These are phyloP conservation scores for Apodospora peruviana DNA, from an alignment of 495 filamentous ascomycete genomes.

Conservation along the genomic window DNA sequence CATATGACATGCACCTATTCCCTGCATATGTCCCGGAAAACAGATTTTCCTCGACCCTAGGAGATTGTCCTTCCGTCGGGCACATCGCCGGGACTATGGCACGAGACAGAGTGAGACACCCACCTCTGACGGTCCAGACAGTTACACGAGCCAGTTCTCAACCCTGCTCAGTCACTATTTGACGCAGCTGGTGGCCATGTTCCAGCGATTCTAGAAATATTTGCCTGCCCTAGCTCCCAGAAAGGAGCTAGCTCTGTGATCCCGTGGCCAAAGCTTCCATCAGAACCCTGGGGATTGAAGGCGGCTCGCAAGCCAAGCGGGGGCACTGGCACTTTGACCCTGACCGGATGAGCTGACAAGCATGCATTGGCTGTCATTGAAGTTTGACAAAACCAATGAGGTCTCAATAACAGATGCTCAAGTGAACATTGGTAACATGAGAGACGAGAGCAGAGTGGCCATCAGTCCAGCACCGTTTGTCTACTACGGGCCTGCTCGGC, in stretches of 20 bases:
- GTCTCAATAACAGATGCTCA: too few relatives aligned
- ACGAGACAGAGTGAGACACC: neutral
- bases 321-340: too few relatives aligned
- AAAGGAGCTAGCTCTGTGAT: neutral
- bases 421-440: too few relatives aligned
- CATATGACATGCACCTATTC: neutral
- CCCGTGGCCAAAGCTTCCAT: conserved; percentile 8
- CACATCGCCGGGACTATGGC: neutral
- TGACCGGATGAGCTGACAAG: too few relatives aligned
- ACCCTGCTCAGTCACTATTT: neutral
- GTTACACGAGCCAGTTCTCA: neutral
- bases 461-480: too few relatives aligned
- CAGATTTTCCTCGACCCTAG: neutral
- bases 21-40: neutral
- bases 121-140: neutral
- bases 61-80: neutral
- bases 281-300: neutral
- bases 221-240: neutral
- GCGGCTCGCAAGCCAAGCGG: neutral
- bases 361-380: too few relatives aligned
- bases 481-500: neutral
- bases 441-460: too few relatives aligned
- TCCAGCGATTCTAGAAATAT: conserved; percentile 12
- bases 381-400: too few relatives aligned
- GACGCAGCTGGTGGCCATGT: conserved; percentile 1